Base-by-base conservation (phyloP, 2,329 filamentous ascomycete genomes). In the Aureobasidium pullulans region DNA sequence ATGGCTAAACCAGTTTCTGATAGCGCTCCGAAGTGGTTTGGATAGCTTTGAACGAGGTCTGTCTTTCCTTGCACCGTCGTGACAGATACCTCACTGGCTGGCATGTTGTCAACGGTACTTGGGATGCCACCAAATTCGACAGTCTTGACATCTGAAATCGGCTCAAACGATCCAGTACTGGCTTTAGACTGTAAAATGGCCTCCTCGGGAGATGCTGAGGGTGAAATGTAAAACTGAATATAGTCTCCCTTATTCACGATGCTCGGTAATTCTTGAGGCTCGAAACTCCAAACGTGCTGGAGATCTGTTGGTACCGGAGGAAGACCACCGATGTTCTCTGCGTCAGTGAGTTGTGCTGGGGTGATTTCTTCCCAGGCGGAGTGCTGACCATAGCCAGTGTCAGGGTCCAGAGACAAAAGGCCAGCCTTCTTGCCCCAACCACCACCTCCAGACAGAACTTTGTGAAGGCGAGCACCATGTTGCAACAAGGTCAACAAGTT, bases 391-490 rank as follows among this genome's bases (percentile, higher is more conserved):
- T 48, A 44, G 23, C 61, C 77, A 15, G 76, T 79, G 64, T 89
- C 81, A 3, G 90, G 88, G 67, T 94, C 89, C 4, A 95, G 78
- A 6, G 89, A 90, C 3, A 95, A 75, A 0, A 95, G 75, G 0
- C 90, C 90, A 66, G 87, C 84, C 70, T 93, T 94, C 59, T 82
- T 77, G 15, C 90, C 90, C 90, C 90, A 95, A 19, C 90, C 90
- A 43, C 90, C 90, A 47, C 90, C 90, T 4, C 90, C 90, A 66
- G 88, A 91, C 63, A 92, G 82, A 80, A 77, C 72, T 57, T 73
- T 74, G 64, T 76, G 73, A n/a, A 81, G 67, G 47, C 73, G 72
- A 19, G 70, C 74, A 29, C 75, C 73, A 56, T 63, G 23, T 31
- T 49, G 29, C 19, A 62, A 31, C 9, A 59, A 34, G 5, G 54